These are phyloP conservation scores for Knufia fluminis DNA, from an alignment of 2,329 filamentous ascomycete species.

Conservation along the genomic window DNA sequence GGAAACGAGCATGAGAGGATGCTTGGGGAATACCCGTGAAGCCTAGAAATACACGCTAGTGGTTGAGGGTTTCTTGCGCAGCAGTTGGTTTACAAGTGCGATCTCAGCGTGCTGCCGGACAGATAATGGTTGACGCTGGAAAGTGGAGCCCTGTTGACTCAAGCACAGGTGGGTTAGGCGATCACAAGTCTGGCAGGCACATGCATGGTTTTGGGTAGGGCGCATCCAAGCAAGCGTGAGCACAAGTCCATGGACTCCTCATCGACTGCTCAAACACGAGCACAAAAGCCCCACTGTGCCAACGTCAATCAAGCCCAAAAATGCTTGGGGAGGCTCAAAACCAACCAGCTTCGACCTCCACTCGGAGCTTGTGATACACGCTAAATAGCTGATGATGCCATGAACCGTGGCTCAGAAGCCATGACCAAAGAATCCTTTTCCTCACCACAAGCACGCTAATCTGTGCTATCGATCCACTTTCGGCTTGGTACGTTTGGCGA, in stretches of 20 bases:
- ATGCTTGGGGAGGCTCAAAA: conserved; percentile 2
- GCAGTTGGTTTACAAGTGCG: conserved; percentile 4
- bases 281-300: not conserved
- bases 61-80: conserved; percentile 2
- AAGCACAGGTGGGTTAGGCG: conserved; percentile 5
- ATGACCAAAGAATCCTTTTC: not conserved
- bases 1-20: conserved; percentile 9
- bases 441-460: conserved; percentile 1
- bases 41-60: conserved; percentile 7
- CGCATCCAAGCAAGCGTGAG: not conserved
- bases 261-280: conserved; percentile 7
- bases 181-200: not conserved
- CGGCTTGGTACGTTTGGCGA: not conserved
- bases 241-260: conserved; percentile 3
- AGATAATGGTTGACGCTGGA: conserved; percentile 1
- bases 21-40: conserved; percentile 10
- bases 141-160: not conserved
- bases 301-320: conserved; percentile 7
- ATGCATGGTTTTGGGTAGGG: conserved; percentile 1
- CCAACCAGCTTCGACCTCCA: not conserved
- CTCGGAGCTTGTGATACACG: conserved; percentile 1
- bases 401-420: not conserved
- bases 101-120: conserved; percentile 8
- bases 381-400: conserved; percentile 9
- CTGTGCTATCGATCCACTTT: not conserved